phyloP scores from a whole-genome alignment of 371 early-diverging fungal species.

The Mucor circinelloides region DNA sequence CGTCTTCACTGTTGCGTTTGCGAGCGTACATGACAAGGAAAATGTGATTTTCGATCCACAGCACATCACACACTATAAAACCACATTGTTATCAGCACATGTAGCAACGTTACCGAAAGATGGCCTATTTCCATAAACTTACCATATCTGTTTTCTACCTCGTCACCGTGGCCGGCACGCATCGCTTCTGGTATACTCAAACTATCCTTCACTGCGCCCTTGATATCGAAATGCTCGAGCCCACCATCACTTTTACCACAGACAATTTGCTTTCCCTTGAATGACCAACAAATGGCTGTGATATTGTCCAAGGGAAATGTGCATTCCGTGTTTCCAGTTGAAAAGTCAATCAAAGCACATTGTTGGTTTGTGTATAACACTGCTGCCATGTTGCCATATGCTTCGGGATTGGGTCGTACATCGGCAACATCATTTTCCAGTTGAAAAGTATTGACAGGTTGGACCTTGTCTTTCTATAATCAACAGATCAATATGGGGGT shows the following conservation, averaged over 20 bases:
- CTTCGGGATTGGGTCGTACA: conserved; percentile 48
- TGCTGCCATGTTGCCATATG: conserved; percentile 32
- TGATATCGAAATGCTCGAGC: conserved; percentile 36
- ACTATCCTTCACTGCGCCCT: conserved; percentile 32
- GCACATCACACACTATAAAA: conserved; percentile 40
- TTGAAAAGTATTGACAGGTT: conserved; percentile 17
- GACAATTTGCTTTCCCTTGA: conserved; percentile 58
- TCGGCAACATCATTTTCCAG: conserved; percentile 32
- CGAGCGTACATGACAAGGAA: conserved; percentile 41
- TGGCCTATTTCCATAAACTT: conserved; percentile 7
- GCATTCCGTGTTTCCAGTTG: conserved; percentile 19
- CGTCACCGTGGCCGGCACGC: conserved; percentile 22
- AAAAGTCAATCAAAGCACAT: conserved; percentile 29
- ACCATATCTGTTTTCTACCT: conserved; percentile 33
- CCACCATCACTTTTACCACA: conserved; percentile 45
- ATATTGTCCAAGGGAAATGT: conserved; percentile 25
- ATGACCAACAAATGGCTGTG: conserved; percentile 57
- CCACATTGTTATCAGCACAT: background rate
- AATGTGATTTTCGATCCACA: conserved; percentile 47
- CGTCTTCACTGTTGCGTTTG: conserved; percentile 17
- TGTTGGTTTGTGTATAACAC: conserved; percentile 28
- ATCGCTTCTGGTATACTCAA: conserved; percentile 26
- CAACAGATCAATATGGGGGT: background rate
- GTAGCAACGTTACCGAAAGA: too few relatives aligned
- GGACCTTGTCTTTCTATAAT: conserved; percentile 24